Conservation (phyloP, 2,329 filamentous ascomycete species). For the Chrysoporthe austroafricana region DNA sequence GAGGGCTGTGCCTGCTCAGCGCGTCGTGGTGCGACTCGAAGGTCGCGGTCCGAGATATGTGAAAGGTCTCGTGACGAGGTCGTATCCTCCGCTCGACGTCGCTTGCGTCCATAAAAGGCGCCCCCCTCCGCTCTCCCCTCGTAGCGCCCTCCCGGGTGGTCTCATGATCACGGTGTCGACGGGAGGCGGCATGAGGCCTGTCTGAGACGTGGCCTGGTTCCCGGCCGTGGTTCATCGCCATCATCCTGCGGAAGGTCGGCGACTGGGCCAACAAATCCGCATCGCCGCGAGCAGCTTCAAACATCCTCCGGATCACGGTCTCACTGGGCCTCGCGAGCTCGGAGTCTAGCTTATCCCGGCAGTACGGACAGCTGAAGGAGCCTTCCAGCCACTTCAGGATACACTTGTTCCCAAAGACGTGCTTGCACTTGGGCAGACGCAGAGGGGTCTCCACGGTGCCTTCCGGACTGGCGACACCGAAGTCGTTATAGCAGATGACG, state of each 20-base stretch:
- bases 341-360: slow-evolving; percentile 62
- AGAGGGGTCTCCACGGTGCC: slow-evolving; percentile 60
- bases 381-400: slow-evolving; percentile 69
- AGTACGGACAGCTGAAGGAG: slow-evolving; percentile 66
- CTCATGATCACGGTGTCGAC: not conserved
- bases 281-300: slow-evolving; percentile 29
- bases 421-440: slow-evolving; percentile 64
- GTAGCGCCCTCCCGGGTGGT: not conserved
- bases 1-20: slow-evolving; percentile 12
- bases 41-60: not conserved
- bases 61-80: slow-evolving; percentile 36
- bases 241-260: not conserved
- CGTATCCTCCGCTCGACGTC: slow-evolving; percentile 39
- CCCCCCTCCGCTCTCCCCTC: not conserved
- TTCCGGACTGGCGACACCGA: slow-evolving; percentile 59
- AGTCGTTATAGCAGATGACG: slow-evolving; percentile 68
- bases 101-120: slow-evolving; percentile 29
- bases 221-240: not conserved
- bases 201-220: not conserved
- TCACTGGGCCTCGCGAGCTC: slow-evolving; percentile 41
- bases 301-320: slow-evolving; percentile 36
- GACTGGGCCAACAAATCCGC: not conserved
- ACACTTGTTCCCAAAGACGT: slow-evolving; percentile 66
- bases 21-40: slow-evolving; percentile 34
- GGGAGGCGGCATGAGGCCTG: not conserved